phyloP scores from a whole-genome alignment of 495 filamentous ascomycete species.

The Sordaria brevicollis region DNA sequence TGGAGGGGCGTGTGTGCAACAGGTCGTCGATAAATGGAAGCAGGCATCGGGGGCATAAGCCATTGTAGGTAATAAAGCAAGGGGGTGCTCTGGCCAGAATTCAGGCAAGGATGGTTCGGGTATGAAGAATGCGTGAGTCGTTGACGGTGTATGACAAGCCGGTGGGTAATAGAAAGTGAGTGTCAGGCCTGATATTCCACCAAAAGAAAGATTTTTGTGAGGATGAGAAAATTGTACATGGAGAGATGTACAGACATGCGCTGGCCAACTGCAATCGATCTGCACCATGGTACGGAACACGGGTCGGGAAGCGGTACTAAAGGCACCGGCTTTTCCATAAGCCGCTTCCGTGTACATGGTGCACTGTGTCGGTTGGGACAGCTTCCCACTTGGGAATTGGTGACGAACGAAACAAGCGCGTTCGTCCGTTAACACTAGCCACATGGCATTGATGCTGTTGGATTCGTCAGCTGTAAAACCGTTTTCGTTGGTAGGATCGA shows the following conservation, averaged over 20 bases:
- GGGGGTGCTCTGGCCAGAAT: conserved; percentile 10
- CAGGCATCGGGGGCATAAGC: conserved; percentile 12
- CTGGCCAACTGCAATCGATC: neutral
- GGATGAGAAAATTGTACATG: neutral
- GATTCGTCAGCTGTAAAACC: conserved; percentile 14
- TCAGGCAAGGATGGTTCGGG: conserved; percentile 12
- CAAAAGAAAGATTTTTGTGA: neutral
- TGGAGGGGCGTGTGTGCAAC: conserved; percentile 17
- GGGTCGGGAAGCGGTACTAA: neutral
- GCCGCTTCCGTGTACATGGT: conserved; percentile 4
- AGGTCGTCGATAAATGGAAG: conserved; percentile 3
- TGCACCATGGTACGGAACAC: neutral
- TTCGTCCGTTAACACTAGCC: conserved; percentile 27
- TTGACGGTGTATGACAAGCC: conserved; percentile 20
- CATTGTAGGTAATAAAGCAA: conserved; percentile 5
- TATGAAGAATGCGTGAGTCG: conserved; percentile 12
- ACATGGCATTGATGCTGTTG: conserved; percentile 32
- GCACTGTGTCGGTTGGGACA: neutral
- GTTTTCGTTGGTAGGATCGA: conserved; percentile 20
- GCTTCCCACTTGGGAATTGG: conserved; percentile 3
- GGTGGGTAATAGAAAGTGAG: neutral
- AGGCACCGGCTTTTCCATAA: conserved; percentile 8
- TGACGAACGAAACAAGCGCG: conserved; percentile 23
- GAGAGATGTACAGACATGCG: neutral
- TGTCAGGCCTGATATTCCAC: neutral